phyloP scores from a whole-genome alignment of 2,329 filamentous ascomycete species.

The Amylocarpus encephaloides region DNA sequence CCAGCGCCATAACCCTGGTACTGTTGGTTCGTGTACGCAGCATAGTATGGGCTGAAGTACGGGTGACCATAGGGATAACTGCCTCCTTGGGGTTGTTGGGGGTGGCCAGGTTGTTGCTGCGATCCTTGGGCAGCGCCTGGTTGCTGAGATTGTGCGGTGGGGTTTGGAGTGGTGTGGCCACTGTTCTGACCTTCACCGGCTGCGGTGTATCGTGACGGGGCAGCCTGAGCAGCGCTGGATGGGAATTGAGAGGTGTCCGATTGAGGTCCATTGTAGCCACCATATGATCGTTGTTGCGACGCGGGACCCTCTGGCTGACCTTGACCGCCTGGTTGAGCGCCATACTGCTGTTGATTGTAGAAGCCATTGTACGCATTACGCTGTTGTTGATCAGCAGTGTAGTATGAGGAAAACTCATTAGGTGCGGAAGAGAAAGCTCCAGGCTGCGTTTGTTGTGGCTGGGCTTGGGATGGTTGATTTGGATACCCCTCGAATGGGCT shows the following conservation, averaged over 20 bases:
- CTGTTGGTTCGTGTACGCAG: constrained; percentile 48
- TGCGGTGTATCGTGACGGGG: constrained; percentile 52
- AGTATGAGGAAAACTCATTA: constrained; percentile 79
- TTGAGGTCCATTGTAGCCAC: constrained; percentile 64
- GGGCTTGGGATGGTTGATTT: constrained; percentile 52
- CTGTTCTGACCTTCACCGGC: constrained; percentile 72
- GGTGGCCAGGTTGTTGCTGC: constrained; percentile 39
- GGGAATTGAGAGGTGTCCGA: constrained; percentile 62
- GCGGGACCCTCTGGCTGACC: constrained; percentile 68
- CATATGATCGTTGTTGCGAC: constrained; percentile 69
- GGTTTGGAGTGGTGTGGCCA: constrained; percentile 86
- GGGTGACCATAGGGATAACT: constrained; percentile 49
- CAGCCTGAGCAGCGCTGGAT: constrained; percentile 62
- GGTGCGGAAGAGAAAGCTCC: constrained; percentile 68
- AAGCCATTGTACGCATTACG: constrained; percentile 71
- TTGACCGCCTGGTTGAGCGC: constrained; percentile 45
- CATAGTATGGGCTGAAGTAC: constrained; percentile 60
- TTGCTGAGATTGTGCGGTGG: constrained; percentile 52
- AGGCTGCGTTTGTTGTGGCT: constrained; percentile 50
- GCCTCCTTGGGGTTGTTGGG: constrained; percentile 43
- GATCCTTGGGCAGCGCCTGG: constrained; percentile 39
- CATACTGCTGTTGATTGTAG: constrained; percentile 56
- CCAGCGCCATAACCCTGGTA: constrained; percentile 39
- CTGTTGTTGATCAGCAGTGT: constrained; percentile 69
- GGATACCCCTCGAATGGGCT: constrained; percentile 57